Evolutionary conservation across 2,329 filamentous ascomycete genomes (phyloP), one percentile per base, ranked within the genome.

Genomic region (Monilinia fructigena): DNA sequence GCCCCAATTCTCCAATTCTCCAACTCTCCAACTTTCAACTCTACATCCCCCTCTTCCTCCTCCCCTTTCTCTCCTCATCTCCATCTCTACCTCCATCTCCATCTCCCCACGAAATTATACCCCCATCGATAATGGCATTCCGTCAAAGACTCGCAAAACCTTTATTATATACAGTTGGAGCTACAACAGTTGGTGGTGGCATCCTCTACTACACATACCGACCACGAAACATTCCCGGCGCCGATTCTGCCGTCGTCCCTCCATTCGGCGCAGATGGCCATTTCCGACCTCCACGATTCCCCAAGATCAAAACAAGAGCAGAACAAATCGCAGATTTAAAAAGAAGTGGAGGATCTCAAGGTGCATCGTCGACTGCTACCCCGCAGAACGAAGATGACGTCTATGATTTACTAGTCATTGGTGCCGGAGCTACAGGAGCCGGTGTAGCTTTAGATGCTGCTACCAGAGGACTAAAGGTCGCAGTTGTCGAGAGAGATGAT

Each of bases 361-460:
- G 68, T 23, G 62, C 67, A 2, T 77, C 77, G 61, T 76, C 75
- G 31, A 75, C 79, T 38, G 67, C 66, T 1, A 55, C 68, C 3
- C 66, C 69, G 28, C 69, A 71, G 38, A 75, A 76, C 67, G 78
- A 79, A 26, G 81, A 80, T 62, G 83, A 84, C 76, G 65, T 76
- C 3, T 91, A 90, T 74, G 89, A 91, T 77, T 80, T 91, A 71
- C 78, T 91, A 67, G 80, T 91, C 68, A 89, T 91, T 75, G 89
- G 89, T 50, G 89, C 85, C 66, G 89, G 89, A 60, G 89, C 89
- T 5, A 91, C 89, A 1, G 89, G 89, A 28, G 82, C 87, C 45
- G 89, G 89, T 66, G 86, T 91, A 70, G 89, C 89, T 28, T 81
- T 91, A 38, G 89, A 91, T 80, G 89, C 89, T 58, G 88, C 84